Evolutionary conservation across 306 rosid genomes (phyloP), one percentile per base, ranked within the genome.

Genomic region (Castanospermum australe): DNA sequence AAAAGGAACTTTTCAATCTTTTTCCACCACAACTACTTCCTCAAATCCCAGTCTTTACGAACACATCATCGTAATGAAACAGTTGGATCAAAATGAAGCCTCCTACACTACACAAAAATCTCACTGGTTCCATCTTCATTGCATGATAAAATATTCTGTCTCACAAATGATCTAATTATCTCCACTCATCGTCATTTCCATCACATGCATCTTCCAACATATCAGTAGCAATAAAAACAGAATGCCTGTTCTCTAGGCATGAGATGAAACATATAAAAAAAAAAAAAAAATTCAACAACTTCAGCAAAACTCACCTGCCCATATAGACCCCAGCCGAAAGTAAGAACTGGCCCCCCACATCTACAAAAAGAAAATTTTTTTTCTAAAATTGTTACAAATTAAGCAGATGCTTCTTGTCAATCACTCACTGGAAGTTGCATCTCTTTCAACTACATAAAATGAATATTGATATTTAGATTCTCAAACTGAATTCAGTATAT

Each of bases 321-420:
- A 69, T 94, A 86, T 1, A 94, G 82, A 21, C 97, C 91, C 98
- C 98, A 94, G 55, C 98, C 98, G 67, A 94, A 92, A 56, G 98
- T 87, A 76, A 94, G 85, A 38, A 92, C 79, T 1, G 82, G n/a
- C n/a, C 86, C 14, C 98, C 98, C 2, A 90, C 79, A 88, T 92
- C 98, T 94, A 83, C 72, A 71, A 63, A 73, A 79, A 50, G 21
- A 82, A n/a, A 14, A 77, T 67, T 2, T 8, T 33, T 73, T 24
- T 45, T 13, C 2, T 10, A 0, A 12, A 25, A 42, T 36, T 38
- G 44, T 77, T 48, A 65, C 22, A 5, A 65, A 22, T 38, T 44
- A 38, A 20, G 32, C 60, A 30, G 30, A 48, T 8, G 62, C 25
- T 22, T 22, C 45, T 32, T 30, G 45, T 42, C 10, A 25, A 39